These are phyloP conservation scores for Trichodelitschia bisporula DNA, from an alignment of 495 filamentous ascomycete genomes.

Conservation along the genomic window DNA sequence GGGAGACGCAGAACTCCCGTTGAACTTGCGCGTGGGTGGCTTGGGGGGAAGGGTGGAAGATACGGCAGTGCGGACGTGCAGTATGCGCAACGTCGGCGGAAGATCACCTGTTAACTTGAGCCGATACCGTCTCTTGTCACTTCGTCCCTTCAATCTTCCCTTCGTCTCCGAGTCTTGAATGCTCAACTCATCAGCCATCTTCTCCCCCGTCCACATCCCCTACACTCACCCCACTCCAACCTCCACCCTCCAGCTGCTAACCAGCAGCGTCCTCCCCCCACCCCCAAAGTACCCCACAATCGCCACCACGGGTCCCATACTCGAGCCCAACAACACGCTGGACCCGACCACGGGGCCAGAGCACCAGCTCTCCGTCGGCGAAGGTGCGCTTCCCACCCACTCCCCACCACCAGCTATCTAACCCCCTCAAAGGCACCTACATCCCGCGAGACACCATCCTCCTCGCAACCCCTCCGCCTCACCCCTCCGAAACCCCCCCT, in stretches of 20 bases:
- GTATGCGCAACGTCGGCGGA: too few relatives aligned
- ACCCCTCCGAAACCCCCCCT: constrained; percentile 73
- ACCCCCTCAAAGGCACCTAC: constrained; percentile 45
- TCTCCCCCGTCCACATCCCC: too few relatives aligned
- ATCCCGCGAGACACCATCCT: constrained; percentile 68
- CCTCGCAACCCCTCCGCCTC: constrained; percentile 81
- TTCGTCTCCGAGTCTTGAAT: too few relatives aligned
- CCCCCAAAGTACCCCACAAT: constrained; percentile 59
- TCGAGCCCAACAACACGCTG: constrained; percentile 82
- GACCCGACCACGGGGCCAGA: constrained; percentile 55
- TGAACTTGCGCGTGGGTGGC: too few relatives aligned
- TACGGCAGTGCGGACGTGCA: too few relatives aligned
- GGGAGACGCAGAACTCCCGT: too few relatives aligned
- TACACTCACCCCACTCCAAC: too few relatives aligned
- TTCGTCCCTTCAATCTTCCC: too few relatives aligned
- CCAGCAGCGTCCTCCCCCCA: constrained; percentile 58
- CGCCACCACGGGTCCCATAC: constrained; percentile 44
- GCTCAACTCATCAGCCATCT: too few relatives aligned
- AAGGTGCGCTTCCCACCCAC: constrained; percentile 31
- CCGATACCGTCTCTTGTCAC: too few relatives aligned
- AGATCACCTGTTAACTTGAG: too few relatives aligned
- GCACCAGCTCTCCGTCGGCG: constrained; percentile 67
- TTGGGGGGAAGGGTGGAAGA: too few relatives aligned
- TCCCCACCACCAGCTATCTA: constrained; percentile 1
- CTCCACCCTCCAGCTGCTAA: constrained; percentile 1